Evolutionary conservation across 192 early-diverging fungal species (phyloP), one percentile per base, ranked within the genome.

Genomic region (Coemansia brasiliensis): DNA sequence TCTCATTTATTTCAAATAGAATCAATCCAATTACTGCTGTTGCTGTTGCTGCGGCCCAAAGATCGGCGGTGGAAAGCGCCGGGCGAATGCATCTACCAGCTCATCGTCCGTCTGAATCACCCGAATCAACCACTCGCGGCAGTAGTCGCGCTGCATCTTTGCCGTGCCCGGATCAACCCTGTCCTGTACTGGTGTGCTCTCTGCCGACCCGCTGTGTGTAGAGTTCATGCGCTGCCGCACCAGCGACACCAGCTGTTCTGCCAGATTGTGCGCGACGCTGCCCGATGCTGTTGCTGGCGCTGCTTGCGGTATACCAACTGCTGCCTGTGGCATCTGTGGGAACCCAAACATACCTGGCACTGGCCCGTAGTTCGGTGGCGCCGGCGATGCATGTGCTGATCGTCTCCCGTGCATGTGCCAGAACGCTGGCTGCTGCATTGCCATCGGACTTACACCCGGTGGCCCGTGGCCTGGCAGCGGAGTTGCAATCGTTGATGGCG

Each of bases 51-150:
- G 53, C 43, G 1, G 59, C n/a, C 56, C 44, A 17, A 60, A 62
- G 39, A 70, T 67, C 24, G 74, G 74, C 17, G 74, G 74, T 12
- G 74, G 74, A 51, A 78, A 78, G 29, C 74, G 68, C 61, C 63
- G 68, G 3, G 65, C 74, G 65, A 78, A 78, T 39, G 68, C 74
- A 54, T 78, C 74, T 39, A 78, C 74, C 42, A 78, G 74, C 61
- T 78, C 74, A 51, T 78, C 68, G 51, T 78, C 74, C 20, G 69
- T 60, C 44, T 60, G 68, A 40, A 78, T 78, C 54, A 78, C 74
- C 10, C 67, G 74, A 25, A 78, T 57, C 25, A 78, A 69, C 74
- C 74, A 78, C 27, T 72, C 64, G 45, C 74, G 53, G 58, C 74
- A 78, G 35, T 70, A 78, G 50, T 71, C 69, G 25, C 74, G 68